Evolutionary conservation across 2,329 filamentous ascomycete species (phyloP), one percentile per base, ranked within the genome.

Genomic region (Colletotrichum abscissum): DNA sequence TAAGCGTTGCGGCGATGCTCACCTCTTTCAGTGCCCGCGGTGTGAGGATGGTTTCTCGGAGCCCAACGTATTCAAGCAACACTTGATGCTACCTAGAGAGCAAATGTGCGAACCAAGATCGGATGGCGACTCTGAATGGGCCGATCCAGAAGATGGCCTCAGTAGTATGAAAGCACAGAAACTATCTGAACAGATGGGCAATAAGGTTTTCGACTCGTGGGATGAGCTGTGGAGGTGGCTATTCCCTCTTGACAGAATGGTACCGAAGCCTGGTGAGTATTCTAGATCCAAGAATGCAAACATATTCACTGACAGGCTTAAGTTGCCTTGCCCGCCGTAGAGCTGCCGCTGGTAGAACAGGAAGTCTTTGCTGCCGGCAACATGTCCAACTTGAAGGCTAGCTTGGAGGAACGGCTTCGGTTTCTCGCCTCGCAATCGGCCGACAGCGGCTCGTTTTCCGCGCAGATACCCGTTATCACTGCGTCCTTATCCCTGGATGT

Each of bases 71-170:
- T 77, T 85, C 0, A 80, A 82, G 0, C 79, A 84, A 12, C 83
- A 85, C 57, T 80, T 83, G 33, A 79, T 82, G 5, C 73, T 83
- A 5, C 83, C 83, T 0, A 81, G 82, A n/a, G 83, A 84, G 58
- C 77, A 80, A 22, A 85, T 85, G 81, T 85, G 83, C 26, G 82
- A 85, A 8, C 60, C 71, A 2, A 38, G 28, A 5, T 52, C 35
- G 3, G 62, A 70, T 12, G 19, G 16, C 16, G 8, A 38, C 1
- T 24, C 67, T 0, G 11, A 35, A 1, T 59, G 28, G 19, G 55
- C 16, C 22, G 57, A 73, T 16, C 60, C 67, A 0, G 71, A 73
- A 22, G 71, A 73, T 26, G 71, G 71, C 19, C 58, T 73, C 22
- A 70, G 67, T 1, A 60, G 12, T 11, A 24, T 42, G 0, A 62